Base-by-base conservation (phyloP, 176 grass and related monocot species). In the Ampelocalamus luodianensis region DNA sequence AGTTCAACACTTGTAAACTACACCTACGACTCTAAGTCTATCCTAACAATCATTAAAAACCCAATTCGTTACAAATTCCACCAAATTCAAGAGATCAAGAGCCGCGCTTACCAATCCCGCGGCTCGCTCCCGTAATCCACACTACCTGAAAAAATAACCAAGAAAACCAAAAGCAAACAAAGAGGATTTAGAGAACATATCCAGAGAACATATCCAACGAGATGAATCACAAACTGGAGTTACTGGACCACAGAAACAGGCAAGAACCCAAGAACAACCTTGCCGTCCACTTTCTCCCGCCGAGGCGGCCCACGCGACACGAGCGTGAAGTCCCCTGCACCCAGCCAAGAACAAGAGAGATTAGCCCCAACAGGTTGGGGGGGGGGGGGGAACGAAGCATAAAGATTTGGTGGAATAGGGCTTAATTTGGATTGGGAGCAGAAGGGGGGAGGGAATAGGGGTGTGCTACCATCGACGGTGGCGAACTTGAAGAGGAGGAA, bases 91-190 rank as follows among this genome's bases (percentile, higher is more conserved):
- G 56, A 40, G 38, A 13, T 53, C 6, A 71, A 70, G 13, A 66
- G 64, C 9, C 26, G 39, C 22, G 78, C 89, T 92, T 50, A 98
- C 96, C 96, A 40, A 98, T 98, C 65, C 96, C 96, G 20, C 96
- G 93, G 83, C 96, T 98, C 12, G 93, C 96, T 4, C 96, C 96
- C 13, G 93, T 98, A 22, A 98, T 91, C 96, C 96, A 98, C 49
- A 98, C 96, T 55, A 98, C 96, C 96, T 98, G 73, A 61, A 68
- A 37, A 24, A 42, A 29, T 14, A 86, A 5, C 6, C 26, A 49
- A 27, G 54, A 62, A 71, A 72, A 29, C 6, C 11, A 22, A 29
- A 82, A 10, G 22, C 15, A 60, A 73, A 45, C 12, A 16, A 48
- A 34, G 1, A 0, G 44, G 43, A 37, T 71, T 69, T 29, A 73